Evolutionary conservation across 1,284 basidiomycete species (phyloP).

Genomic region (Moniliella sp.): DNA sequence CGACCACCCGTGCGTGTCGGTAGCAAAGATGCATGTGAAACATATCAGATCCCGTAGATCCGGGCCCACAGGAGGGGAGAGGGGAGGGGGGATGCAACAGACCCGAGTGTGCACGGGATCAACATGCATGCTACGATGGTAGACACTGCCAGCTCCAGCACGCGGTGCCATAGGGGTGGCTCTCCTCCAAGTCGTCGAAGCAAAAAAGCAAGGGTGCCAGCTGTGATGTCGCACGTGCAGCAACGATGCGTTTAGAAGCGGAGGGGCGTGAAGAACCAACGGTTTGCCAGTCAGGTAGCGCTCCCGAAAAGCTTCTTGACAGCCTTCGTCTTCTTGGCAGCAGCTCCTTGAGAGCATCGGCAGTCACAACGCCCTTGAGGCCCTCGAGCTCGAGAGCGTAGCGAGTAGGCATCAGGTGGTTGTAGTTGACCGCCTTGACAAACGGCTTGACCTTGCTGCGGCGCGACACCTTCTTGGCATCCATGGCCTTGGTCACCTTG

Average conservation of each 20-base stretch:
- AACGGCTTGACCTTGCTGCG: constrained; percentile 34
- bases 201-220: too few species aligned
- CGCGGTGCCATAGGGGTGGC: too few species aligned
- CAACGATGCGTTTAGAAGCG: constrained; percentile 27
- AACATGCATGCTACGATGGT: too few species aligned
- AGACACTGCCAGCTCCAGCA: too few species aligned
- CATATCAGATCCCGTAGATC: too few species aligned
- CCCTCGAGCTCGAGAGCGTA: constrained; percentile 34
- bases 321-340: constrained; percentile 31
- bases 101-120: too few species aligned
- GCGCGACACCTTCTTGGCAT: constrained; percentile 32
- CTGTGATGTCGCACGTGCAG: too few species aligned
- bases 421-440: constrained; percentile 34
- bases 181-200: too few species aligned
- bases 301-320: constrained; percentile 33
- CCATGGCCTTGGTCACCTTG: constrained; percentile 33
- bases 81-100: too few species aligned
- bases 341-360: constrained; percentile 32
- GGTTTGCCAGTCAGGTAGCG: constrained; percentile 33
- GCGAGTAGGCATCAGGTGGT: constrained; percentile 34
- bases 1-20: too few species aligned
- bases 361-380: constrained; percentile 26
- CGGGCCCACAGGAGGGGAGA: too few species aligned
- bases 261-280: constrained; percentile 32
- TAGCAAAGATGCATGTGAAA: too few species aligned